Base-by-base conservation (phyloP, 2,329 filamentous ascomycete genomes). In the Colletotrichum nymphaeae region DNA sequence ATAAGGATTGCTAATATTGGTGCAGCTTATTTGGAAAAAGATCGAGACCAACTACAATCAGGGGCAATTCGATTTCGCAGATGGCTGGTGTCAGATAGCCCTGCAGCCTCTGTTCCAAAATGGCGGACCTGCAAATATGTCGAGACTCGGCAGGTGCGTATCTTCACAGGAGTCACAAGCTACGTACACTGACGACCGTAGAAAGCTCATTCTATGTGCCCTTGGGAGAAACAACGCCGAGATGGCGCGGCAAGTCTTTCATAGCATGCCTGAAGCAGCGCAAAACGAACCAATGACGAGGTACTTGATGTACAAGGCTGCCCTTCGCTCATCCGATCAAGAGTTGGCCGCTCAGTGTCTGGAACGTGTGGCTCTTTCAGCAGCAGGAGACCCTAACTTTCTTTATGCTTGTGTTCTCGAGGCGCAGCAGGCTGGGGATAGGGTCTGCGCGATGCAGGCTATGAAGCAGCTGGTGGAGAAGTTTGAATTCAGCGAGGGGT, bases 341-440 rank as follows among this genome's bases (percentile, higher is more conserved):
- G 87, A 90, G 1, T 79, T 88, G 79, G 92, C 92, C n/a, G 81
- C 85, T 24, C 86, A 91, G 58, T 94, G 92, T 78, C 87, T 97
- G 2, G 84, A 90, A 30, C 80, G 83, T 2, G 83, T 98, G 30
- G 88, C 87, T 68, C 85, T 85, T n/a, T 80, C 84, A 7, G 85
- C 86, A 0, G 80, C 84, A 1, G 86, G 88, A 26, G 88, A 92
- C 42, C 84, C 86, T 24, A 90, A 91, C 16, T 89, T 95, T 56
- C 85, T 98, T 1, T 95, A 95, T 75, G 93, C 94, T 1, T 98
- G 95, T 77, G 90, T 94, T 26, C 84, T 94, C 32, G 94, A 97
- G 80, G 93, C 94, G 3, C 91, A 95, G 63, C 86, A 90, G 74
- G 84, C 85, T 1, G 90, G 91, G 0, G 89, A 94, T 74, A 91